Evolutionary conservation across 805 yeast species (phyloP).

Genomic region (Saccharomyces paradoxus): DNA sequence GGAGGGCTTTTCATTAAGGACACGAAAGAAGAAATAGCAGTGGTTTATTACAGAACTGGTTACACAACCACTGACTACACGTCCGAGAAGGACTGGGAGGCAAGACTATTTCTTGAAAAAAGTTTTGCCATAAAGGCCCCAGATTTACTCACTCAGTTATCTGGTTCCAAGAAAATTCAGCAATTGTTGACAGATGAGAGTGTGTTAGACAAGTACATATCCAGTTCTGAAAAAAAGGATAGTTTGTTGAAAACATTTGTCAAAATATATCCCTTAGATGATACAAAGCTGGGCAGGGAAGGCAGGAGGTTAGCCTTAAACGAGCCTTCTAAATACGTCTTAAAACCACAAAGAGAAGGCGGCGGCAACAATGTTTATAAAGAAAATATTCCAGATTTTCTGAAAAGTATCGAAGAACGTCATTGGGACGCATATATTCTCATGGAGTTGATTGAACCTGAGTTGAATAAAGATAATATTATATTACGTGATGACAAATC

Average conservation of each 20-base stretch:
- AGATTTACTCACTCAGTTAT: constrained; percentile 73
- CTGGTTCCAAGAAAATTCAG: constrained; percentile 92
- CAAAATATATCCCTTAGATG: constrained; percentile 78
- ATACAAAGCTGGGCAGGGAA: constrained; percentile 46
- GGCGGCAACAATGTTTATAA: constrained; percentile 95
- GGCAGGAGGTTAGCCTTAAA: constrained; percentile 65
- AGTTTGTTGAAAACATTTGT: constrained; percentile 55
- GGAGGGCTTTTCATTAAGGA: constrained; percentile 43
- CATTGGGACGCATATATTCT: constrained; percentile 88
- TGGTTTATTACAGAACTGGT: constrained; percentile 85
- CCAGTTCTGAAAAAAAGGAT: constrained; percentile 29
- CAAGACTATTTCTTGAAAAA: constrained; percentile 63
- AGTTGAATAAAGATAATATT: constrained; percentile 52
- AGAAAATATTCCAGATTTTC: constrained; percentile 70
- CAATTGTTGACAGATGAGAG: constrained; percentile 64
- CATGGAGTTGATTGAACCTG: constrained; percentile 85
- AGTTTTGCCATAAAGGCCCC: constrained; percentile 88
- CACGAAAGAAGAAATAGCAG: constrained; percentile 66
- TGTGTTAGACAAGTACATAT: constrained; percentile 39
- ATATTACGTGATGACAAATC: constrained; percentile 61
- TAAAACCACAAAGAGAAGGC: constrained; percentile 98
- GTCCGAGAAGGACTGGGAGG: constrained; percentile 62
- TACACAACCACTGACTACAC: constrained; percentile 79
- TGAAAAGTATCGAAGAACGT: constrained; percentile 47
- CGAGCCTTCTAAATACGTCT: constrained; percentile 62